Conservation (phyloP, 225 moss, liverwort and hornwort species). For the Marchantia paleacea region DNA sequence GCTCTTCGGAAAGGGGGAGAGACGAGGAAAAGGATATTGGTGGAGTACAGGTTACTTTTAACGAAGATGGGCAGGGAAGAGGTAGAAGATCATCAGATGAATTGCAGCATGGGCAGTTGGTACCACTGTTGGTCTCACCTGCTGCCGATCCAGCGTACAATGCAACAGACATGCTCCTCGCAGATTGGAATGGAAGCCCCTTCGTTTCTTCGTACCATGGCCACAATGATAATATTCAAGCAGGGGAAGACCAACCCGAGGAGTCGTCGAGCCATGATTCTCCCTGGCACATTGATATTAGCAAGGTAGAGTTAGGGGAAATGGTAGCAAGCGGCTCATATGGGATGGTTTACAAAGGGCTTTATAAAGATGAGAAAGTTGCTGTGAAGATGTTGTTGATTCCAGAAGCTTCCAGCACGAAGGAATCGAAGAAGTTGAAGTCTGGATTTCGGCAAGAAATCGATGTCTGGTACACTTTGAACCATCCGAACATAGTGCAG, state of each 20-base stretch:
- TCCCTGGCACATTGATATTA: conserved; percentile 45
- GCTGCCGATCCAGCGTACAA: conserved; percentile 1
- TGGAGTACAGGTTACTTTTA: neutral
- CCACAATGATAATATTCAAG: conserved; percentile 10
- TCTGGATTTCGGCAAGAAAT: conserved; percentile 42
- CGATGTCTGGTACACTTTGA: conserved; percentile 42
- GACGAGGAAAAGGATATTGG: conserved; percentile 2
- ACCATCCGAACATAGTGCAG: conserved; percentile 51
- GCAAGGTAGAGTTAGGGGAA: conserved; percentile 41
- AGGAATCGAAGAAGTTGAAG: conserved; percentile 38
- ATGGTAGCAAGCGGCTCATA: conserved; percentile 47
- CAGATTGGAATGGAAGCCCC: conserved; percentile 45
- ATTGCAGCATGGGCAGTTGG: neutral
- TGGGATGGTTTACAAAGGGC: conserved; percentile 48
- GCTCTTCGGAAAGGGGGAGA: neutral
- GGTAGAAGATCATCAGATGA: conserved; percentile 6
- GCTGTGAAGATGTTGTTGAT: conserved; percentile 48
- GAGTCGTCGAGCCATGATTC: conserved; percentile 35
- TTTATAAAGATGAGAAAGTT: conserved; percentile 45
- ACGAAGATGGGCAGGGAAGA: conserved; percentile 6
- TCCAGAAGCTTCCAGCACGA: conserved; percentile 40
- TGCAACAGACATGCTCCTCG: conserved; percentile 23
- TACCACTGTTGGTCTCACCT: conserved; percentile 9
- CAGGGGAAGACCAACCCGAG: neutral
- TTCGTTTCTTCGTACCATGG: conserved; percentile 40